These are phyloP conservation scores for Diaporthe australafricana DNA, from an alignment of 2,329 filamentous ascomycete genomes.

Conservation along the genomic window DNA sequence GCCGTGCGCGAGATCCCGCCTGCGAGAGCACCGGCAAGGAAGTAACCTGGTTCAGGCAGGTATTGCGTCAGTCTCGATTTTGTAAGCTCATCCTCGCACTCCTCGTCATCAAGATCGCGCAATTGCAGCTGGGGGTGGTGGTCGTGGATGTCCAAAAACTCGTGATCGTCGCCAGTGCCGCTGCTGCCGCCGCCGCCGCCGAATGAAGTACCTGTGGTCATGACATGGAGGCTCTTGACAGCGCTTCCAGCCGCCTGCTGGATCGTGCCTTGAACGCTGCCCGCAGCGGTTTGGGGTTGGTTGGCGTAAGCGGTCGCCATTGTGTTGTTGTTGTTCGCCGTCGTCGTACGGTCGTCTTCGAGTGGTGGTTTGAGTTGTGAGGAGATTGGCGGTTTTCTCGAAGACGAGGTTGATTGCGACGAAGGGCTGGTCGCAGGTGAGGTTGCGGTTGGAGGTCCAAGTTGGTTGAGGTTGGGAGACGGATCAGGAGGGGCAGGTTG, in stretches of 20 bases:
- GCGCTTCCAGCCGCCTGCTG: constrained; percentile 21
- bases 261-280: constrained; percentile 22
- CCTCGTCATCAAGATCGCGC: constrained; percentile 25
- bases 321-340: background rate
- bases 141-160: constrained; percentile 32
- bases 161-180: constrained; percentile 5
- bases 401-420: constrained; percentile 32
- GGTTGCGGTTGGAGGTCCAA: background rate
- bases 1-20: constrained; percentile 95
- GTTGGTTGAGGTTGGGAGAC: constrained; percentile 34
- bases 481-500: constrained; percentile 42
- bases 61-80: constrained; percentile 72
- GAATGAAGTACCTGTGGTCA: constrained; percentile 26
- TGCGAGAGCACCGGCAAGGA: constrained; percentile 92
- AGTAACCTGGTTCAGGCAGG: constrained; percentile 94
- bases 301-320: constrained; percentile 27
- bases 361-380: constrained; percentile 32
- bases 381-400: constrained; percentile 34
- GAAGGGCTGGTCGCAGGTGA: constrained; percentile 20
- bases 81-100: constrained; percentile 47
- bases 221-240: constrained; percentile 1
- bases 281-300: constrained; percentile 21
- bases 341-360: background rate
- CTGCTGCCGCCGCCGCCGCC: constrained; percentile 3
- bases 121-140: constrained; percentile 32